A percentile compares a stretch with the other conserved stretches of the same genome.
Evolutionary conservation across 202 grass and related monocot genomes (phyloP).

Genomic region (Saccharum hybrid): DNA sequence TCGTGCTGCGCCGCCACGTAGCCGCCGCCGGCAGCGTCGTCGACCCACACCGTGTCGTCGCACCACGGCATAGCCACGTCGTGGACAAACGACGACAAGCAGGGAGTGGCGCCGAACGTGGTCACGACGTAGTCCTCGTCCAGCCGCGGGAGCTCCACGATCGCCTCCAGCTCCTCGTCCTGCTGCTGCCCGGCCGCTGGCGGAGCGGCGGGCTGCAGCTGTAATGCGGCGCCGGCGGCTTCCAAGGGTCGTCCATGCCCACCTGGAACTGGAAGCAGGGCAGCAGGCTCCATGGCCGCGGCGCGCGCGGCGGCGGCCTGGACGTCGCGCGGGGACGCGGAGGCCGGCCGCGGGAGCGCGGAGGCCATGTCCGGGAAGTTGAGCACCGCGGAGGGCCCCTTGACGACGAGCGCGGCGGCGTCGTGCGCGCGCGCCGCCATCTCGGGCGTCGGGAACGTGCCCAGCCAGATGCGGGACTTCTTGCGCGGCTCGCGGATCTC

Average conservation of each 20-base stretch:
- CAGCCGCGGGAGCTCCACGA: slow-evolving; percentile 52
- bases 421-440: slow-evolving; percentile 84
- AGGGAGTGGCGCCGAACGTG: slow-evolving; percentile 14
- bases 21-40: not conserved
- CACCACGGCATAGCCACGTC: slow-evolving; percentile 30
- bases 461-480: slow-evolving; percentile 89
- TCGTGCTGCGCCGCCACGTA: slow-evolving; percentile 21
- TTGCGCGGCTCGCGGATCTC: slow-evolving; percentile 85
- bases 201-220: not conserved
- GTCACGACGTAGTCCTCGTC: slow-evolving; percentile 44
- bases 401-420: slow-evolving; percentile 72
- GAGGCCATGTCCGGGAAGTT: slow-evolving; percentile 68
- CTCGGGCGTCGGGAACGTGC: slow-evolving; percentile 74
- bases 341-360: slow-evolving; percentile 49
- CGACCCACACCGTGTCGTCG: slow-evolving; percentile 39
- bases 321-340: slow-evolving; percentile 59
- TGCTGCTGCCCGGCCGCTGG: no score
- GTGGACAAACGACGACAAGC: slow-evolving; percentile 1
- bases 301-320: slow-evolving; percentile 63
- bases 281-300: slow-evolving; percentile 54
- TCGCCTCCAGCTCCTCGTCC: slow-evolving; percentile 53
- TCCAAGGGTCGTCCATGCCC: no score
- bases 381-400: slow-evolving; percentile 66
- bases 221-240: not conserved
- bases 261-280: not conserved